Conservation (phyloP, 257 asterid genomes). For the Lavandula angustifolia region DNA sequence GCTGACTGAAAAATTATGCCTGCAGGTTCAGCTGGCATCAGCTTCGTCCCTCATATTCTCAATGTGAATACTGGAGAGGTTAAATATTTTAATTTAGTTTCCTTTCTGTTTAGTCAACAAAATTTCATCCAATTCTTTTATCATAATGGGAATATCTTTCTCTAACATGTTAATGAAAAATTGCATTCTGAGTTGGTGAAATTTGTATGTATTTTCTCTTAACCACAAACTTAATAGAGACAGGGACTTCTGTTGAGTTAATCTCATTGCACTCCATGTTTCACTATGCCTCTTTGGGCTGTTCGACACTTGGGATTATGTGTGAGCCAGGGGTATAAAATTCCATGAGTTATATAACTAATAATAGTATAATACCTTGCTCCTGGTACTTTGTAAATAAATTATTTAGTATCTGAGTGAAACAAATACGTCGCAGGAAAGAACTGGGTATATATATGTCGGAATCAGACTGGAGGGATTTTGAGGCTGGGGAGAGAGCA, state of each 20-base stretch:
- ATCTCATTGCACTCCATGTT: not conserved
- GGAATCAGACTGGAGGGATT: not conserved
- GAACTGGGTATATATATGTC: not conserved
- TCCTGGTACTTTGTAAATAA: not conserved
- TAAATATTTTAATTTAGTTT: not conserved
- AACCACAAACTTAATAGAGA: not conserved
- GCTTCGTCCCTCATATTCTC: slow-evolving; percentile 49
- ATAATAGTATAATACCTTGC: not conserved
- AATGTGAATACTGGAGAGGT: slow-evolving; percentile 58
- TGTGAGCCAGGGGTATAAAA: not conserved
- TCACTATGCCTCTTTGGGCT: slow-evolving; percentile 3
- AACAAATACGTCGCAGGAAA: slow-evolving; percentile 23
- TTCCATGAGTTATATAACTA: not conserved
- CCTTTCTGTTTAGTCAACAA: slow-evolving; percentile 6
- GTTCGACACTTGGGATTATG: not conserved
- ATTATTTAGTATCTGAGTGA: slow-evolving; percentile 7
- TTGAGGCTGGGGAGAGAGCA: slow-evolving; percentile 7
- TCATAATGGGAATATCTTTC: slow-evolving; percentile 3
- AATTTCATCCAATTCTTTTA: slow-evolving; percentile 3
- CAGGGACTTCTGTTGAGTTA: not conserved
- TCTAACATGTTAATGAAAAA: slow-evolving; percentile 11
- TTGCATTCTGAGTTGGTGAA: slow-evolving; percentile 6
- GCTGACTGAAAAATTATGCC: slow-evolving; percentile 24
- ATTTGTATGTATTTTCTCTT: not conserved
- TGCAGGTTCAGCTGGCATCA: slow-evolving; percentile 55